A percentile compares a stretch with the other conserved stretches of the same genome.
phyloP scores from a whole-genome alignment of 176 grass and related monocot genomes.

The Tillandsia leiboldiana region DNA sequence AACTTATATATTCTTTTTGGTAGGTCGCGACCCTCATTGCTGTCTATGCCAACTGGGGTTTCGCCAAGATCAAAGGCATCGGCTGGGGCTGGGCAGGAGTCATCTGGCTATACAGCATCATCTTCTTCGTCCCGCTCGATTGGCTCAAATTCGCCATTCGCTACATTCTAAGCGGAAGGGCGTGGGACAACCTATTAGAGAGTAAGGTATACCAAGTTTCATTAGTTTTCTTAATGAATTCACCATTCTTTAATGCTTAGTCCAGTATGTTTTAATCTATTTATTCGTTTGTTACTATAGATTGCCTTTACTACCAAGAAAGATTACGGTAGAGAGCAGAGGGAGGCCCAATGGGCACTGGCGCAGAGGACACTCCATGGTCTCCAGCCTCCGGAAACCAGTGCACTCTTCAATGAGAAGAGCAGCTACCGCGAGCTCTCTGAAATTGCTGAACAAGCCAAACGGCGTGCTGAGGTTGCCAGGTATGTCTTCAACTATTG shows the following conservation, averaged over 20 bases:
- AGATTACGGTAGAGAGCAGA: constrained; percentile 77
- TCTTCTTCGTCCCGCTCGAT: constrained; percentile 85
- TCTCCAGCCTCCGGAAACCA: constrained; percentile 60
- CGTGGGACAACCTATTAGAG: constrained; percentile 87
- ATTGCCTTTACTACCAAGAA: constrained; percentile 98
- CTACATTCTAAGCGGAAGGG: constrained; percentile 78
- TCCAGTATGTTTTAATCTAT: not conserved
- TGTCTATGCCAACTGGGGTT: constrained; percentile 92
- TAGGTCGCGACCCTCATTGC: constrained; percentile 78
- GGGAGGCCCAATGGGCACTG: constrained; percentile 86
- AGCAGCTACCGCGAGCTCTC: constrained; percentile 98
- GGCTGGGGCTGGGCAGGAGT: constrained; percentile 97
- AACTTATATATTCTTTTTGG: not conserved
- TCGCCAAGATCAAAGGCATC: constrained; percentile 77
- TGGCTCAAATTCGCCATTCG: constrained; percentile 86
- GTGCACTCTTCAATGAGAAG: constrained; percentile 62
- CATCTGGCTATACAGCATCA: constrained; percentile 89
- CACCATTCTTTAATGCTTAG: not conserved
- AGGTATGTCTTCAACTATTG: constrained; percentile 29
- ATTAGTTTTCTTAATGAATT: not conserved
- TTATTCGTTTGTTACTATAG: constrained; percentile 17
- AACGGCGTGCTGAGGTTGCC: constrained; percentile 87
- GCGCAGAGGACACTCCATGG: constrained; percentile 97
- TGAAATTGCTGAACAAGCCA: constrained; percentile 91
- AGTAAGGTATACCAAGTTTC: constrained; percentile 45